phyloP scores from a whole-genome alignment of 2,329 filamentous ascomycete genomes.

The Fusarium scirpi region DNA sequence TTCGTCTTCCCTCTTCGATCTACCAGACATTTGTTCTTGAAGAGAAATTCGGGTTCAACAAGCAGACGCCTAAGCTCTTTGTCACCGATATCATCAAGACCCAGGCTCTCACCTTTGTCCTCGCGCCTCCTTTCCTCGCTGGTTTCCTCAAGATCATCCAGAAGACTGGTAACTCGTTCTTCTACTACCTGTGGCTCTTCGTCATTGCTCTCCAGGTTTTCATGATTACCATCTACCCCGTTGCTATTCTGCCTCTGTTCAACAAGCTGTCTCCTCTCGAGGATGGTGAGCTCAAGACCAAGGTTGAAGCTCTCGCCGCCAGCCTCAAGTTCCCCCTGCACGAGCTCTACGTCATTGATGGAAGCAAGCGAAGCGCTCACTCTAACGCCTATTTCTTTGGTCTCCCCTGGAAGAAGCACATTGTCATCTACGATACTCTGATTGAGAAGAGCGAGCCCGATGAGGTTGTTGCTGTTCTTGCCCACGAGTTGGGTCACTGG shows the following conservation, averaged over 20 bases:
- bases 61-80: slow-evolving; percentile 92
- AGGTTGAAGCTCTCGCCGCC: slow-evolving; percentile 85
- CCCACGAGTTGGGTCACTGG: slow-evolving; percentile 98
- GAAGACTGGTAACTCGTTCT: slow-evolving; percentile 93
- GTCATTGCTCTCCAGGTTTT: slow-evolving; percentile 89
- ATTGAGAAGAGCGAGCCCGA: slow-evolving; percentile 94
- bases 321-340: slow-evolving; percentile 91
- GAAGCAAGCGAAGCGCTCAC: slow-evolving; percentile 87
- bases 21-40: slow-evolving; percentile 97
- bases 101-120: slow-evolving; percentile 81
- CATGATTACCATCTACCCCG: slow-evolving; percentile 95
- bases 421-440: slow-evolving; percentile 98
- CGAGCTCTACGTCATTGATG: slow-evolving; percentile 94
- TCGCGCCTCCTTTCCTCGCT: slow-evolving; percentile 89
- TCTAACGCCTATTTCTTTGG: slow-evolving; percentile 97
- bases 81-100: slow-evolving; percentile 92
- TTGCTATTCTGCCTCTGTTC: slow-evolving; percentile 93
- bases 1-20: slow-evolving; percentile 84
- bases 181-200: slow-evolving; percentile 98
- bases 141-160: slow-evolving; percentile 95
- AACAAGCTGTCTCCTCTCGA: slow-evolving; percentile 97
- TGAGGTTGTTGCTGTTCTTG: slow-evolving; percentile 94
- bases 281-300: slow-evolving; percentile 86
- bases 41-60: slow-evolving; percentile 98
- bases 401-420: slow-evolving; percentile 99